A percentile compares a stretch with the other conserved stretches of the same genome.
Evolutionary conservation across 1,284 basidiomycete genomes (phyloP).

Genomic region (Schizophyllum commune): DNA sequence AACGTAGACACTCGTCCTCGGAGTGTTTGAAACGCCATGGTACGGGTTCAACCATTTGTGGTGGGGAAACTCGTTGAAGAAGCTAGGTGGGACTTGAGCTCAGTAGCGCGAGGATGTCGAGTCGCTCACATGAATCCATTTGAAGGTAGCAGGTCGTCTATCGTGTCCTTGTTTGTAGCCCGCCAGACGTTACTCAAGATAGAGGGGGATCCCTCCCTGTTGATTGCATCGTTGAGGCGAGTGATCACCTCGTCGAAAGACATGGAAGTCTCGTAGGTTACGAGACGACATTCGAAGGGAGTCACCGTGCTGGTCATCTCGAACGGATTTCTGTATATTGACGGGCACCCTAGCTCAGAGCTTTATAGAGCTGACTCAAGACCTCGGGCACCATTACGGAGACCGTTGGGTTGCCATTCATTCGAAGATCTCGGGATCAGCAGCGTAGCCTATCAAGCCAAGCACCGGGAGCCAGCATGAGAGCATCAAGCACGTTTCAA

Average conservation of each 20-base stretch:
- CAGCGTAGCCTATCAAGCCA: neutral
- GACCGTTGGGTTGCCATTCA: neutral
- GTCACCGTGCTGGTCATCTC: neutral
- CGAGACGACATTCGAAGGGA: slow-evolving; percentile 15
- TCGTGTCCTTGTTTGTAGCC: slow-evolving; percentile 29
- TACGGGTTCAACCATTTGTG: slow-evolving; percentile 33
- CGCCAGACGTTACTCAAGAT: slow-evolving; percentile 24
- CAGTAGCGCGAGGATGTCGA: neutral
- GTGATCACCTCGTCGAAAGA: slow-evolving; percentile 32
- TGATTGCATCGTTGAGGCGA: slow-evolving; percentile 37
- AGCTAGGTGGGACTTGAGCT: slow-evolving; percentile 21
- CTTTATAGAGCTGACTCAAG: neutral
- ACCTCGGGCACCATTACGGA: neutral
- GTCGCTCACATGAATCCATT: slow-evolving; percentile 39
- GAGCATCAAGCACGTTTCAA: neutral
- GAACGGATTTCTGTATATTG: no score
- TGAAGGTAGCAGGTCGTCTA: slow-evolving; percentile 23
- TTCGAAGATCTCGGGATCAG: neutral
- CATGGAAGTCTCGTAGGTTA: slow-evolving; percentile 36
- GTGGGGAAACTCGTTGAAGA: slow-evolving; percentile 36
- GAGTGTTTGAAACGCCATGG: slow-evolving; percentile 13
- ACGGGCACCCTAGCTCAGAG: no score
- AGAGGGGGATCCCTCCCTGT: slow-evolving; percentile 26
- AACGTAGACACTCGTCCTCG: slow-evolving; percentile 33
- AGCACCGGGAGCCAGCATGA: neutral